Percentiles rank a stretch among this genome's conserved stretches.
phyloP scores from a whole-genome alignment of 768 basidiomycete genomes.

The Dacryopinax primogenitus region DNA sequence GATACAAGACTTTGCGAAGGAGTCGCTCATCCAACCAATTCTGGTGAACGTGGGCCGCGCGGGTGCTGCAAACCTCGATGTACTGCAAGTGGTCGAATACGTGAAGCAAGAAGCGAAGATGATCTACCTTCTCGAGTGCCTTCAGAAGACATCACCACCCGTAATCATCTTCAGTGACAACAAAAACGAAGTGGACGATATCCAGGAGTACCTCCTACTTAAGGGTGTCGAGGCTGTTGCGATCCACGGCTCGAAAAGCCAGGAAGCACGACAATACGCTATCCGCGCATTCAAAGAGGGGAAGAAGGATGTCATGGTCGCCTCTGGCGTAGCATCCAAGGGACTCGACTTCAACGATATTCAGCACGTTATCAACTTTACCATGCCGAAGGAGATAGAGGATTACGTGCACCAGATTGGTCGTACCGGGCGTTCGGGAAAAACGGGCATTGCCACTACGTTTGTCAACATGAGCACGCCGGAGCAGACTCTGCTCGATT shows the following conservation, averaged over 20 bases:
- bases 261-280: constrained; percentile 98
- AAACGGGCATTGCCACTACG: constrained; percentile 96
- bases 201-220: constrained; percentile 90
- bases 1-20: constrained; percentile 96
- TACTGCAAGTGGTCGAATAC: constrained; percentile 85
- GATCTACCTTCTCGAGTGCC: constrained; percentile 94
- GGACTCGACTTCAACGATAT: constrained; percentile 98
- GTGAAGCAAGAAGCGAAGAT: constrained; percentile 99
- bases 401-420: constrained; percentile 99
- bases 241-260: constrained; percentile 94
- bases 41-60: constrained; percentile 96
- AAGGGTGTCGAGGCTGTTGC: constrained; percentile 98
- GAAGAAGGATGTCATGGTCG: constrained; percentile 98
- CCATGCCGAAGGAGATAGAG: constrained; percentile 99
- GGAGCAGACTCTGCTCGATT: constrained; percentile 89
- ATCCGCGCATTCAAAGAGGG: constrained; percentile 97
- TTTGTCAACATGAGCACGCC: constrained; percentile 97
- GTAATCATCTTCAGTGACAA: constrained; percentile 97
- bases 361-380: constrained; percentile 97
- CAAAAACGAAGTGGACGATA: constrained; percentile 99
- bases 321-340: constrained; percentile 93
- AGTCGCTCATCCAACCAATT: constrained; percentile 87
- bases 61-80: constrained; percentile 93
- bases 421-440: constrained; percentile 91
- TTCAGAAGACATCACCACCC: constrained; percentile 96